Evolutionary conservation across 805 yeast genomes (phyloP), one percentile per base, ranked within the genome.

Genomic region (Kluyveromyces starmeri): DNA sequence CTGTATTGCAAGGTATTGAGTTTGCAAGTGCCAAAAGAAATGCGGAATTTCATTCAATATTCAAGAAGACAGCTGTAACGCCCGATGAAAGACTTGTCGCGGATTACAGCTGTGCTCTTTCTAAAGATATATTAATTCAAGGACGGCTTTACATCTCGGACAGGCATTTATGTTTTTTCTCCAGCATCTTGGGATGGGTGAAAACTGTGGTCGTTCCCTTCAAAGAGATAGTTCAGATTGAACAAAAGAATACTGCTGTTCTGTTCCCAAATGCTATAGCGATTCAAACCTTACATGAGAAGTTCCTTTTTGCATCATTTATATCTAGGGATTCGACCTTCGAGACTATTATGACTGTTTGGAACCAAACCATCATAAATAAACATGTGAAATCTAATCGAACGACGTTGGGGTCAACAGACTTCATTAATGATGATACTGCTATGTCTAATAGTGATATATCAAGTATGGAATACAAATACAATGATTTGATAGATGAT

Each of bases 211-310:
- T 67, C 3, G 67, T 80, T 4, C 75, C 83, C 2, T 62, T 77
- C 34, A 69, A 64, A 36, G 83, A 79, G 44, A 73, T 80, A 15
- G 67, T 76, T 20, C 74, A 72, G 42, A 65, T 80, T 14, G 80
- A 75, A 41, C 79, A 78, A 53, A 73, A 68, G 50, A 67, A 72
- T 11, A 78, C 85, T 0, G 81, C 78, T 0, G 77, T 75, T 0
- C 61, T 80, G 11, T 76, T 80, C 40, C 85, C 85, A 5, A 80
- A 79, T 48, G 84, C 82, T 1, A 69, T 80, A 41, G 67, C 69
- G 28, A 67, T 80, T 15, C 68, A 72, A 37, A 79, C 86, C 1
- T 56, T 76, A 31, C 82, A 78, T 46, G 72, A 70, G 17, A 73
- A 69, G 45, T 75, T 71, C 49, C 65, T 68, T 0, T 80, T 80